Conservation (phyloP, 306 rosid species). For the Fragaria iinumae region DNA sequence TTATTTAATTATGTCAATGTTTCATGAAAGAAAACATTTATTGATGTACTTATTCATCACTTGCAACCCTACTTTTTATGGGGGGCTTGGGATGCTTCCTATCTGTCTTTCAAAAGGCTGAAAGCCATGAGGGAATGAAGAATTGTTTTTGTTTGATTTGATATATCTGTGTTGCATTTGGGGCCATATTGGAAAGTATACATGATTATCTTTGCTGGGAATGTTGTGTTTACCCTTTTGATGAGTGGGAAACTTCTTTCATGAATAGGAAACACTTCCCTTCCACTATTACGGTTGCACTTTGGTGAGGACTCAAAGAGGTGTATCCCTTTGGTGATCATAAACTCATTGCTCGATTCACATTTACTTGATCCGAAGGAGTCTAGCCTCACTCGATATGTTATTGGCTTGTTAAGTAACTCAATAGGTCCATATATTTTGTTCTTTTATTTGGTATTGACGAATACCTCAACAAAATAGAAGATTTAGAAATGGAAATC, state of each 20-base stretch:
- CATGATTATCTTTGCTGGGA: constrained; percentile 48
- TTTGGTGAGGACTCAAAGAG: constrained; percentile 2
- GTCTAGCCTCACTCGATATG: background rate
- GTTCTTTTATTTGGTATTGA: background rate
- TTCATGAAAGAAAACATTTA: constrained; percentile 21
- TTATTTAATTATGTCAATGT: constrained; percentile 10
- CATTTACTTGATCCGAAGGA: background rate
- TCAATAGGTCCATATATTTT: background rate
- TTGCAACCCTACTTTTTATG: constrained; percentile 51
- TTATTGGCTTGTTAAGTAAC: too few relatives aligned
- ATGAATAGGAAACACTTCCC: constrained; percentile 18
- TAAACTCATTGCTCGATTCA: background rate
- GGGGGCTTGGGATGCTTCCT: constrained; percentile 63
- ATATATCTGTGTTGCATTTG: constrained; percentile 55
- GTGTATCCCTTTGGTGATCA: background rate
- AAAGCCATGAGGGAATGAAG: constrained; percentile 57
- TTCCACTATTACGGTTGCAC: constrained; percentile 32
- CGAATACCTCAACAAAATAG: background rate
- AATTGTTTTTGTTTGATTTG: constrained; percentile 60
- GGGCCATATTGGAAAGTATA: constrained; percentile 41
- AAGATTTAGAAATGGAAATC: background rate
- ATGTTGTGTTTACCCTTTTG: constrained; percentile 48
- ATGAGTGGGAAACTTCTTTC: constrained; percentile 28
- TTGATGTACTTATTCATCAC: constrained; percentile 28
- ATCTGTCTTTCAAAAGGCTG: constrained; percentile 53